Base-by-base conservation (phyloP, 73 alveolate genomes). In the Uronychia setigera region DNA sequence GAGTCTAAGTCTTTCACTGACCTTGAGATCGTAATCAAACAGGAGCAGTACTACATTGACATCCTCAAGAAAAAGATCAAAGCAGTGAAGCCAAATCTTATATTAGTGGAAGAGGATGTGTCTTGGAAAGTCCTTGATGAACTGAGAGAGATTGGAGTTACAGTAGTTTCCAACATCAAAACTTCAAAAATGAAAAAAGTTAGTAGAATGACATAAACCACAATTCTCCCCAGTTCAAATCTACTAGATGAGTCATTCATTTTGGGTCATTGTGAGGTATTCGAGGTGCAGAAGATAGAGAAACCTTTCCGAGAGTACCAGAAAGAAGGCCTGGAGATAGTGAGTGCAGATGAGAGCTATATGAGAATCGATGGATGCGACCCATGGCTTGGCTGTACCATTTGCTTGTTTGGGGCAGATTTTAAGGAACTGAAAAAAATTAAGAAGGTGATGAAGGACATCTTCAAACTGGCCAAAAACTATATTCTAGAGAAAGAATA, bases 31-130 rank as follows among this genome's bases (percentile, higher is more conserved):
- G 86, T 79, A 31, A 60, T 82, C 67, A 94, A 80, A 82, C 87
- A 58, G 76, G 97, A 93, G 81, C 81, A 80, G 27, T 83, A 80
- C 32, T 83, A 86, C 78, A 78, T 96, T 0, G 77, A 88, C 59
- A 93, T 96, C 67, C 76, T 96, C 0, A 87, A 84, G 60, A 81
- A 91, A 35, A 93, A 90, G 81, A 82, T 96, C 0, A 57, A 81
- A 74, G 78, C 58, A 29, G 93, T 89, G 31, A 82, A 86, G 60
- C 98, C 99, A 0, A 90, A 92, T 89, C 81, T 96, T 1, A 89
- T 96, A 76, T 59, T 96, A 29, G 89, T 96, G 1, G 97, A 94
- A 75, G 81, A 93, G 74, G 92, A 91, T 33, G 89, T 86, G 74
- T 88, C 98, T 0, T 79, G 88, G 76, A 58, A 81, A 46, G 87